Evolutionary conservation across 768 basidiomycete species (phyloP).

Genomic region (Sistotremastrum suecicum): DNA sequence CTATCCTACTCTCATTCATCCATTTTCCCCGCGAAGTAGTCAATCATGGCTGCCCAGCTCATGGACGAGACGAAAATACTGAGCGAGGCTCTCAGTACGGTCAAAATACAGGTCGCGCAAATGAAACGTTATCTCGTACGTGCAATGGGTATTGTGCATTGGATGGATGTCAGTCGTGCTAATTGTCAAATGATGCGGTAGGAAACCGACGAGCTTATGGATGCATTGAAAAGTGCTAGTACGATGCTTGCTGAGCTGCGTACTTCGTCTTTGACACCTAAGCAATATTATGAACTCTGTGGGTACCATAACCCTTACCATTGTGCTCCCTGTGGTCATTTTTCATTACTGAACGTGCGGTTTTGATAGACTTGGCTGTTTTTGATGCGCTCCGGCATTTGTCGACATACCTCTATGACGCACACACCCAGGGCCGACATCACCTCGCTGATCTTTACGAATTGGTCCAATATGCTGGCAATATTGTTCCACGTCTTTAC

Average conservation of each 20-base stretch:
- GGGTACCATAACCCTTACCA: conserved; percentile 12
- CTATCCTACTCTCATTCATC: too few relatives aligned
- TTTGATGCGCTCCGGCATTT: conserved; percentile 94
- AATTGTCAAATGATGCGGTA: conserved; percentile 16
- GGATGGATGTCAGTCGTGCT: not conserved
- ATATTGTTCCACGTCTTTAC: conserved; percentile 86
- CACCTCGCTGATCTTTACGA: conserved; percentile 98
- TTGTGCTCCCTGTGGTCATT: not conserved
- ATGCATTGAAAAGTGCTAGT: conserved; percentile 92
- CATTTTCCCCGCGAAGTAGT: not conserved
- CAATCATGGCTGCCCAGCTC: conserved; percentile 25
- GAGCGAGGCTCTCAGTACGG: conserved; percentile 71
- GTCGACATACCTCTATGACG: conserved; percentile 93
- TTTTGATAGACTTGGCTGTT: conserved; percentile 79
- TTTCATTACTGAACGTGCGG: conserved; percentile 4
- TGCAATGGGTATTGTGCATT: conserved; percentile 5
- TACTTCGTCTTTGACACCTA: conserved; percentile 85
- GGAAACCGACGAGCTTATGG: conserved; percentile 97
- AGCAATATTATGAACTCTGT: conserved; percentile 99
- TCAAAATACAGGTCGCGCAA: conserved; percentile 85
- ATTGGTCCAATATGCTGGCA: conserved; percentile 97
- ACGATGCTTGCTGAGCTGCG: conserved; percentile 94
- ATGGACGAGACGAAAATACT: conserved; percentile 73
- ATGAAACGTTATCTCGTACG: conserved; percentile 87
- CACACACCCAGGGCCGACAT: conserved; percentile 81